These are phyloP conservation scores for Gynandropsis gynandra DNA, from an alignment of 345 rosid genomes.

Conservation along the genomic window DNA sequence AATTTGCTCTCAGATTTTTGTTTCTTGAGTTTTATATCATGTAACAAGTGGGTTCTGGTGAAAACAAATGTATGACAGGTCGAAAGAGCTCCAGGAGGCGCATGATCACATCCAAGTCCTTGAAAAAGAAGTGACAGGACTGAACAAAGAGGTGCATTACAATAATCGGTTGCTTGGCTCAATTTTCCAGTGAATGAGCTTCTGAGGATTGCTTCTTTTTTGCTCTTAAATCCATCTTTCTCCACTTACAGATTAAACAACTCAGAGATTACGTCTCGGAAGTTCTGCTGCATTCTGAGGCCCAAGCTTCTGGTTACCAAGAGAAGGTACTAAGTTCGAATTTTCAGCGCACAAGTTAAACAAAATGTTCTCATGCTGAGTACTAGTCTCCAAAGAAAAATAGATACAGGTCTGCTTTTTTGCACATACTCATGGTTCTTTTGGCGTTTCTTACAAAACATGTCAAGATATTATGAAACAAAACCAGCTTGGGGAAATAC, in stretches of 20 bases:
- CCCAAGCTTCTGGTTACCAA: constrained; percentile 78
- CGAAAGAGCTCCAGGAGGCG: constrained; percentile 50
- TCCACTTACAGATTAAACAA: constrained; percentile 49
- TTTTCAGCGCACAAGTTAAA: constrained; percentile 3
- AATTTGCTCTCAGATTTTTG: constrained; percentile 15
- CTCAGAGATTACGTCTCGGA: constrained; percentile 74
- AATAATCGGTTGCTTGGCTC: constrained; percentile 4
- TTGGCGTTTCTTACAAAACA: constrained; percentile 4
- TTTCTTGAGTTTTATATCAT: constrained; percentile 11
- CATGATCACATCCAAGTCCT: constrained; percentile 37
- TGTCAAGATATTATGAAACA: not conserved
- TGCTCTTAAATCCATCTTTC: constrained; percentile 16
- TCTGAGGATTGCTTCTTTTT: not conserved
- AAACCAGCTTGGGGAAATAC: not conserved
- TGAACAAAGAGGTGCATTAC: constrained; percentile 56
- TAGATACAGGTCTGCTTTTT: not conserved
- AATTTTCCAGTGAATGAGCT: not conserved
- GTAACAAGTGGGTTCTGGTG: constrained; percentile 17
- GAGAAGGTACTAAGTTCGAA: constrained; percentile 52
- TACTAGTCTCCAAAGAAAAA: not conserved
- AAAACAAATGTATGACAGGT: constrained; percentile 33
- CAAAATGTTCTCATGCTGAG: constrained; percentile 1
- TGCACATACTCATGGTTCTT: constrained; percentile 6
- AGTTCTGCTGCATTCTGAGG: constrained; percentile 79
- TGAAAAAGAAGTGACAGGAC: constrained; percentile 50